Evolutionary conservation across 306 rosid species (phyloP), one percentile per base, ranked within the genome.

Genomic region (Inga leiocalycina): DNA sequence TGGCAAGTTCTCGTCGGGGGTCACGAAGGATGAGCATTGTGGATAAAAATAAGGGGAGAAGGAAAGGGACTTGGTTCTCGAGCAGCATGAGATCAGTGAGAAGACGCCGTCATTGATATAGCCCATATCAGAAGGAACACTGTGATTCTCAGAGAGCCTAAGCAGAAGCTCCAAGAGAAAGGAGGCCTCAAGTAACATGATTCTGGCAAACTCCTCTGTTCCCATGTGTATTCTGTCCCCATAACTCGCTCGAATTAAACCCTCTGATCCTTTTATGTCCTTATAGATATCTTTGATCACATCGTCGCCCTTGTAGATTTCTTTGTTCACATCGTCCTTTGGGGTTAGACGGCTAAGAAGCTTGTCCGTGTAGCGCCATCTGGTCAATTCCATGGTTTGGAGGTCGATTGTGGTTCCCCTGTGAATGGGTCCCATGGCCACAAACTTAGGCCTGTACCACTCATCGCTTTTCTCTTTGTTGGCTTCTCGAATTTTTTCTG

Each of bases 401-500:
- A 56, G 27, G 62, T 56, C 27, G 3, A 24, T 56, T 5, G 11
- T 56, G 22, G 62, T 19, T 56, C 59, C 59, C 22, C 59, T 52
- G 22, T 52, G 59, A 52, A 17, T 17, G 8, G 62, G 62, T 56
- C 62, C 62, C 24, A 56, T 20, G 62, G 62, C 75, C 48, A 83
- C 67, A 0, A 68, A 5, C 2, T n/a, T 0, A 57, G 65, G 65
- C 5, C 69, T 86, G 15, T 88, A 48, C 54, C 15, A 48, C 54
- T 48, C 15, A 12, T 48, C 19, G 10, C 86, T 20, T 56, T 56
- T 17, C 11, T 8, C 22, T 17, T 56, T 20, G 24, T 56, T 81
- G 10, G 71, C 16, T 9, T 59, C 76, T 30, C 79, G 62, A 79
- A 86, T 77, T 49, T 73, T 46, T 1, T 79, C 75, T 22, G 81